Conservation (phyloP, 2,329 filamentous ascomycete species). For the Canariomyces notabilis region DNA sequence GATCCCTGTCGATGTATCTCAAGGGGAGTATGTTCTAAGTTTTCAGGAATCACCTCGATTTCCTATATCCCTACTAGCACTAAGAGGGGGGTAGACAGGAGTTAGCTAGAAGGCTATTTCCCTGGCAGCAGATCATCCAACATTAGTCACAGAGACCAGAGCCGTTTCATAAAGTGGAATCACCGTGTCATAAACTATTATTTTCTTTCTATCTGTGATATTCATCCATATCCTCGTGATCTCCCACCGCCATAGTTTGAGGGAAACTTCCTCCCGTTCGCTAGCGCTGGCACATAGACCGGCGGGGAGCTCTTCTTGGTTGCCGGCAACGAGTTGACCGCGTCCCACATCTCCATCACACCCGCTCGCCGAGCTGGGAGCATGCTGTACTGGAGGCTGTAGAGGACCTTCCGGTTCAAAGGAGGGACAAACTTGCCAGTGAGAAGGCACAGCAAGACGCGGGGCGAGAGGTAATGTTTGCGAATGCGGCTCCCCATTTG, state of each 20-base stretch:
- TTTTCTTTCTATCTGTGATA: neutral
- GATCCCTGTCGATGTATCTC: neutral
- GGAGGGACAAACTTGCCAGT: constrained; percentile 92
- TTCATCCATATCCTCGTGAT: constrained; percentile 13
- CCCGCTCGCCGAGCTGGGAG: constrained; percentile 75
- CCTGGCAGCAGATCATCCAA: no score
- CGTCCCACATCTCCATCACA: constrained; percentile 80
- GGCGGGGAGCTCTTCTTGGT: constrained; percentile 40
- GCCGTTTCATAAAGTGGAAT: neutral
- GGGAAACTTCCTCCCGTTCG: constrained; percentile 27
- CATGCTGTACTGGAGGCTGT: constrained; percentile 98
- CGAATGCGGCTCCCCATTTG: constrained; percentile 87
- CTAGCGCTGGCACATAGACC: constrained; percentile 29
- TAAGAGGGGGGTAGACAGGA: no score
- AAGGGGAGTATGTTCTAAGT: no score
- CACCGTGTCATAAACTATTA: neutral
- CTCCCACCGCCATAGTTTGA: constrained; percentile 20
- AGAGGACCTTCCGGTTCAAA: constrained; percentile 89
- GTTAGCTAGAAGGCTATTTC: no score
- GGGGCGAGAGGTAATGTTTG: constrained; percentile 89
- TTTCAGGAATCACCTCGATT: no score
- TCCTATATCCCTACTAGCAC: no score
- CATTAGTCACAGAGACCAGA: no score
- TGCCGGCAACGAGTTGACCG: constrained; percentile 50
- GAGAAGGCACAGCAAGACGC: constrained; percentile 79